These are phyloP conservation scores for Nemania sp. DNA, from an alignment of 2,329 filamentous ascomycete genomes.

Conservation along the genomic window DNA sequence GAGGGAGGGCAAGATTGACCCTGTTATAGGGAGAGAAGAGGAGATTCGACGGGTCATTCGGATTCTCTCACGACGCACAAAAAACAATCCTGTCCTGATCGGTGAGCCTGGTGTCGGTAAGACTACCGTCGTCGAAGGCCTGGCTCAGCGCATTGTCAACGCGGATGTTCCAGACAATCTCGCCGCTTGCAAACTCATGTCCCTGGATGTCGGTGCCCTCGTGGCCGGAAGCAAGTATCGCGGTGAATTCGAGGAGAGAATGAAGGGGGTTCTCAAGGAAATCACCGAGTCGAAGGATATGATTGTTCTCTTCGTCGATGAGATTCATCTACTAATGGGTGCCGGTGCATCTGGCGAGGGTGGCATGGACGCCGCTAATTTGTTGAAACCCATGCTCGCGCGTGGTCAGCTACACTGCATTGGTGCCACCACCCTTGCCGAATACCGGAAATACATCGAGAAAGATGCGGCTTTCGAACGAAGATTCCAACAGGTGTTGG, in stretches of 20 bases:
- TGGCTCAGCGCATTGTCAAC: slow-evolving; percentile 95
- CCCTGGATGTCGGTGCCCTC: slow-evolving; percentile 90
- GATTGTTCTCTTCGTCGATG: slow-evolving; percentile 97
- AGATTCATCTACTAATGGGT: slow-evolving; percentile 98
- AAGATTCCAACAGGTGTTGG: slow-evolving; percentile 96
- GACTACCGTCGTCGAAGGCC: slow-evolving; percentile 94
- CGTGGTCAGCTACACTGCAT: slow-evolving; percentile 97
- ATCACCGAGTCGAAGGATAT: slow-evolving; percentile 93
- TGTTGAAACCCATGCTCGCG: slow-evolving; percentile 97
- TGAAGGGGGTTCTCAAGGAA: slow-evolving; percentile 98
- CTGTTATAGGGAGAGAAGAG: slow-evolving; percentile 94
- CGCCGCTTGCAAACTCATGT: slow-evolving; percentile 89
- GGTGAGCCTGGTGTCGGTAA: slow-evolving; percentile 98
- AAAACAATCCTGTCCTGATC: slow-evolving; percentile 98
- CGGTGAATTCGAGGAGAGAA: slow-evolving; percentile 97
- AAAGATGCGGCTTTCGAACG: slow-evolving; percentile 98
- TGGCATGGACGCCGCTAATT: slow-evolving; percentile 97
- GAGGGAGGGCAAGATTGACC: slow-evolving; percentile 95
- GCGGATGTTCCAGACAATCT: slow-evolving; percentile 95
- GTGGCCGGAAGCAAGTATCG: slow-evolving; percentile 98
- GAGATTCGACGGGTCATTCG: slow-evolving; percentile 91
- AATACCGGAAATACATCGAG: slow-evolving; percentile 99
- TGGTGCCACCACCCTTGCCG: slow-evolving; percentile 89
- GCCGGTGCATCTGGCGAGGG: slow-evolving; percentile 93
- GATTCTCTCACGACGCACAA: slow-evolving; percentile 89